Evolutionary conservation across 2,329 filamentous ascomycete genomes (phyloP).

Genomic region (Claviceps cyperi): DNA sequence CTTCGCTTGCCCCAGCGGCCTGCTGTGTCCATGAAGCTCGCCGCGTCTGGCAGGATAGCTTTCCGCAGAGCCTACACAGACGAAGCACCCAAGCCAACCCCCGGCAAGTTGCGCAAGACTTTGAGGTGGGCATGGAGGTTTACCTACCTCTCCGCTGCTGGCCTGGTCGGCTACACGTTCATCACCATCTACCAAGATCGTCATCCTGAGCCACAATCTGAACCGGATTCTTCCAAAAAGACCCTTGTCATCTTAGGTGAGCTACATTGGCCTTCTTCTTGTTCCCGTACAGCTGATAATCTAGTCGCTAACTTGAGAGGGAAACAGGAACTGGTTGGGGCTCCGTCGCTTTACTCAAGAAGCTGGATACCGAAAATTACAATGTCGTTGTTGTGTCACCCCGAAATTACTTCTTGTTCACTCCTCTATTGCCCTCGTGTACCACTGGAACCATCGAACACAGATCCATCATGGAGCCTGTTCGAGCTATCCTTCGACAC

Average conservation of each 20-base stretch:
- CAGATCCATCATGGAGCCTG: slow-evolving; percentile 98
- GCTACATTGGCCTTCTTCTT: slow-evolving; percentile 7
- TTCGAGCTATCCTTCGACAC: slow-evolving; percentile 87
- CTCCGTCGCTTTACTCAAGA: slow-evolving; percentile 91
- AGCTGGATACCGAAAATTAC: slow-evolving; percentile 97
- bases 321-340: slow-evolving; percentile 83
- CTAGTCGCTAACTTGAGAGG: background rate
- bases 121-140: slow-evolving; percentile 74
- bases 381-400: slow-evolving; percentile 96
- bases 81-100: slow-evolving; percentile 33
- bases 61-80: slow-evolving; percentile 37
- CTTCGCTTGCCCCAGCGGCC: slow-evolving; percentile 14
- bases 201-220: slow-evolving; percentile 64
- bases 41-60: slow-evolving; percentile 22
- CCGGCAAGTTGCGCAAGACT: slow-evolving; percentile 48
- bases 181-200: slow-evolving; percentile 75
- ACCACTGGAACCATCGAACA: slow-evolving; percentile 97
- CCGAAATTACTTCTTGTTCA: slow-evolving; percentile 99
- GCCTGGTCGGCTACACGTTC: slow-evolving; percentile 53
- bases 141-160: slow-evolving; percentile 61
- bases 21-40: slow-evolving; percentile 20
- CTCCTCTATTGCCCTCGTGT: slow-evolving; percentile 89
- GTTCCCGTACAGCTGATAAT: background rate
- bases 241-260: slow-evolving; percentile 89
- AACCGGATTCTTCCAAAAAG: slow-evolving; percentile 82